Evolutionary conservation across 345 rosid genomes (phyloP).

Genomic region (Turnera subulata): DNA sequence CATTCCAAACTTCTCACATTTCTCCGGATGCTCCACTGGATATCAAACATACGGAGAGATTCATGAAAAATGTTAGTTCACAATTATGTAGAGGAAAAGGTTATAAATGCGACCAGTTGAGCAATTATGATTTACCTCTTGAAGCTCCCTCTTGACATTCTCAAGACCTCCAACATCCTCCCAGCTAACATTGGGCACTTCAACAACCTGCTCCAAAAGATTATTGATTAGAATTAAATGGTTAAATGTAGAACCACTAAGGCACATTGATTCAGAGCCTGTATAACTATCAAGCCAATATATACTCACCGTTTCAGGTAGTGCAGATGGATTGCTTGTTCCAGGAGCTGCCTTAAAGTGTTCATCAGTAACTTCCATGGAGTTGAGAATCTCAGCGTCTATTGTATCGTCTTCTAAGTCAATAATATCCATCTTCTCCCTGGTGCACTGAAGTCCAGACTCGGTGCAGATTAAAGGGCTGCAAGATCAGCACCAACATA

Average conservation of each 20-base stretch:
- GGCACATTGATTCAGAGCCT: background rate
- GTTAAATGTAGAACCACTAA: no score
- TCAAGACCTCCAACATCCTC: slow-evolving; percentile 19
- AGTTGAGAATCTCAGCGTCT: slow-evolving; percentile 21
- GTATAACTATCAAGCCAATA: background rate
- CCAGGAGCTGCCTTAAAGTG: slow-evolving; percentile 22
- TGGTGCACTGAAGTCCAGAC: slow-evolving; percentile 19
- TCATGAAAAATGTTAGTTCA: background rate
- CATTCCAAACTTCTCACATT: slow-evolving; percentile 24
- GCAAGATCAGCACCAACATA: slow-evolving; percentile 23
- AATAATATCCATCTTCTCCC: slow-evolving; percentile 25
- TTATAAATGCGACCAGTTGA: background rate
- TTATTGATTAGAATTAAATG: background rate
- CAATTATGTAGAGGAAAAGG: background rate
- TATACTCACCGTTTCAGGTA: slow-evolving; percentile 21
- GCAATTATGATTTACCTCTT: slow-evolving; percentile 11
- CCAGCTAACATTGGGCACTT: slow-evolving; percentile 21
- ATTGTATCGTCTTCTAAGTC: slow-evolving; percentile 22
- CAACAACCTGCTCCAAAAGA: slow-evolving; percentile 11
- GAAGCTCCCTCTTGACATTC: slow-evolving; percentile 26
- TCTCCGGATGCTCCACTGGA: slow-evolving; percentile 24
- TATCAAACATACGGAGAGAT: background rate
- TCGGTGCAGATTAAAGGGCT: slow-evolving; percentile 26
- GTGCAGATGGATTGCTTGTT: slow-evolving; percentile 24
- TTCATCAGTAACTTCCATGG: slow-evolving; percentile 18